phyloP scores from a whole-genome alignment of 192 early-diverging fungal genomes.

The Podochytrium sp. region DNA sequence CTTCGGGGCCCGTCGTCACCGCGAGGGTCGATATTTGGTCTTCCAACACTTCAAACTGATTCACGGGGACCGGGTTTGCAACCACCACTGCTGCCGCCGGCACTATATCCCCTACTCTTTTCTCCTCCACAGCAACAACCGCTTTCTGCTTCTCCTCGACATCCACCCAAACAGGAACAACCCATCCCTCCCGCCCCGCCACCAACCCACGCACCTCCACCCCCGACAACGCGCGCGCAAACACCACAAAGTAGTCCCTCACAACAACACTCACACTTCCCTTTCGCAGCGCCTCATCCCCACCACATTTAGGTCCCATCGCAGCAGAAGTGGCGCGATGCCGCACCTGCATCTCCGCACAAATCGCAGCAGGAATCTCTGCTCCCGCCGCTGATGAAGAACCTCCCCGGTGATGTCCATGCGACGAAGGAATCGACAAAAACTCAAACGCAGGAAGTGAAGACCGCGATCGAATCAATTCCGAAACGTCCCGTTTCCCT shows the following conservation, averaged over 20 bases:
- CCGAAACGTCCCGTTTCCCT: background rate
- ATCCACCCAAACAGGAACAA: slow-evolving; percentile 7
- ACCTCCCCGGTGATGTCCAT: too few relatives aligned
- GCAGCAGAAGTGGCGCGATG: background rate
- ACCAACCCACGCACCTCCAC: background rate
- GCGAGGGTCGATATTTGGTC: background rate
- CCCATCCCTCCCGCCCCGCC: slow-evolving; percentile 14
- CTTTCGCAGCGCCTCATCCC: background rate
- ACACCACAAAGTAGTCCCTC: slow-evolving; percentile 15
- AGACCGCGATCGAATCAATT: too few relatives aligned
- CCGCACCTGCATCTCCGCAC: too few relatives aligned
- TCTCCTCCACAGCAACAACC: background rate
- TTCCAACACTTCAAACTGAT: slow-evolving; percentile 11
- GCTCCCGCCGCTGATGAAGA: too few relatives aligned
- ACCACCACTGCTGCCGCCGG: too few relatives aligned
- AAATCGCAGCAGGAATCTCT: too few relatives aligned
- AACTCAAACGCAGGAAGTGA: too few relatives aligned
- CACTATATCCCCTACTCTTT: background rate
- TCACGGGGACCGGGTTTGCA: too few relatives aligned
- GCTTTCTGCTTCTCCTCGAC: background rate
- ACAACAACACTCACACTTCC: background rate
- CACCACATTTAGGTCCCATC: background rate
- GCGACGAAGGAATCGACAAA: too few relatives aligned
- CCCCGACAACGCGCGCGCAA: background rate
- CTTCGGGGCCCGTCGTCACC: too few relatives aligned